These are phyloP conservation scores for Hypoxylon perforatum DNA, from an alignment of 495 filamentous ascomycete species.

Conservation along the genomic window DNA sequence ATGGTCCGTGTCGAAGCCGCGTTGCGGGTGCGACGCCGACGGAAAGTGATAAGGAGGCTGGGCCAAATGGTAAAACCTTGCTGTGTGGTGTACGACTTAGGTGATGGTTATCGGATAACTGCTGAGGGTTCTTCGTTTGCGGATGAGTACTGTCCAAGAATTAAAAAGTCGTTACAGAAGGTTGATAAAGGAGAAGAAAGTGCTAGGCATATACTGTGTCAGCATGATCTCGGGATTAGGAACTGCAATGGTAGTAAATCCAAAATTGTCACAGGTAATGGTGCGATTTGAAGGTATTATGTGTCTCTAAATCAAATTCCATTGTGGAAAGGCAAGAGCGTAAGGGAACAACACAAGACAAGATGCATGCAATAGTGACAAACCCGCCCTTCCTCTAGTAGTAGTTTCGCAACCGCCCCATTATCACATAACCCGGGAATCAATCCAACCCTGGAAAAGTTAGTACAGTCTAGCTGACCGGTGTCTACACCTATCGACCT, in stretches of 20 bases:
- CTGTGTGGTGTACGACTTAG: too few relatives aligned
- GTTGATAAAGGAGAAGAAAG: too few relatives aligned
- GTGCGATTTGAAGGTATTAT: background rate
- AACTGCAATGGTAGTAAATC: background rate
- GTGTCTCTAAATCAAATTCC: conserved; percentile 15
- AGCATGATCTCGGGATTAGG: background rate
- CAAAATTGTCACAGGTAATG: conserved; percentile 18
- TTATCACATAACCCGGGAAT: conserved; percentile 29
- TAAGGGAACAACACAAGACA: conserved; percentile 26
- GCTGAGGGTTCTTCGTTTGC: too few relatives aligned
- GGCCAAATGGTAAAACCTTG: too few relatives aligned
- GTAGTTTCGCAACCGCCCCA: conserved; percentile 38
- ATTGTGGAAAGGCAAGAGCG: conserved; percentile 22
- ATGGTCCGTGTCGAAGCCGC: conserved; percentile 14
- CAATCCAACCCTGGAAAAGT: conserved; percentile 40
- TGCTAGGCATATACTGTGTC: too few relatives aligned
- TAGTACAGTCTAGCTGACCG: conserved; percentile 49
- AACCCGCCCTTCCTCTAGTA: conserved; percentile 44
- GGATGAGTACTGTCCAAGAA: too few relatives aligned
- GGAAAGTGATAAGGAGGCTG: background rate
- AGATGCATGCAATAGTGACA: conserved; percentile 46
- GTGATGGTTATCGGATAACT: too few relatives aligned
- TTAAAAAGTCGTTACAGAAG: too few relatives aligned
- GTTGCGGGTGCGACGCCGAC: background rate
- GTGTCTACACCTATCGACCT: conserved; percentile 45